phyloP scores from a whole-genome alignment of 352 stramenopile genomes.

The Pythium apleroticum region DNA sequence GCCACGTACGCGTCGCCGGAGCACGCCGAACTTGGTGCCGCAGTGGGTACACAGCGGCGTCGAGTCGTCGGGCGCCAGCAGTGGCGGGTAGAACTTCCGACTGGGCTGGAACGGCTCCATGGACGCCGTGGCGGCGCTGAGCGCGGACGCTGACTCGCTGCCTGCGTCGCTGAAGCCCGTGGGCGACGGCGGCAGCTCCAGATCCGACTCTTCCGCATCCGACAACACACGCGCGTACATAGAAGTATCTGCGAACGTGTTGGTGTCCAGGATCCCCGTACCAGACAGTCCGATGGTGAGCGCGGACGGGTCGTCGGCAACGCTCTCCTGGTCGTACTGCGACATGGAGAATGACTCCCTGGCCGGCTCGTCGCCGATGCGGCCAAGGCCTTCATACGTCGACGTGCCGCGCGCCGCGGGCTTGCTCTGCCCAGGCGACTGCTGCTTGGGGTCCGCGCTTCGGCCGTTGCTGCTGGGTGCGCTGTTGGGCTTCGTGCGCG shows the following conservation, averaged over 20 bases:
- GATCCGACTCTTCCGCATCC: slow-evolving; percentile 22
- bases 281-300: slow-evolving; percentile 25
- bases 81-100: slow-evolving; percentile 58
- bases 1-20: slow-evolving; percentile 58
- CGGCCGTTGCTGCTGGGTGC: background rate
- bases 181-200: slow-evolving; percentile 10
- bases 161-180: background rate
- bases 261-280: slow-evolving; percentile 7
- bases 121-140: background rate
- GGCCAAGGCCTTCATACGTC: slow-evolving; percentile 20
- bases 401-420: background rate
- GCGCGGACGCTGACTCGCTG: background rate
- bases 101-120: slow-evolving; percentile 29
- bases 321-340: slow-evolving; percentile 8
- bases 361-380: slow-evolving; percentile 10
- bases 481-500: slow-evolving; percentile 39
- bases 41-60: slow-evolving; percentile 60
- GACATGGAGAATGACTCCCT: background rate
- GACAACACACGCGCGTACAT: slow-evolving; percentile 10
- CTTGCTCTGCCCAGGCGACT: background rate
- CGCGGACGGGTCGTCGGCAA: background rate
- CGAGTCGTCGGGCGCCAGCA: slow-evolving; percentile 51
- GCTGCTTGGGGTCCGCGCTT: background rate
- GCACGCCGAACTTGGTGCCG: slow-evolving; percentile 66
- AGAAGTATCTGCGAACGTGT: background rate